Evolutionary conservation across 129 eudicot species (phyloP).

Genomic region (carrot (Daucus carota)): DH1_v3.0 NC_030385.2:39740501-39741000

Average conservation of each 20-base stretch:
- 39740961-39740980: neutral
- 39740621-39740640: constrained; percentile 67
- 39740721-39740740: constrained; percentile 45
- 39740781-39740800: constrained; percentile 61
- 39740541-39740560: constrained; percentile 82
- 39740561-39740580: constrained; percentile 73
- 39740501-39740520: constrained; percentile 41
- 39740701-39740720: constrained; percentile 11
- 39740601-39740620: constrained; percentile 79
- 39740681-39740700: neutral
- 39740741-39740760: constrained; percentile 57
- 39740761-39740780: constrained; percentile 67
- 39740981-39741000: constrained; percentile 7
- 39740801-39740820: constrained; percentile 86
- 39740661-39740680: constrained; percentile 12
- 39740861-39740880: constrained; percentile 76
- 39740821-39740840: constrained; percentile 60
- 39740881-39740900: constrained; percentile 78
- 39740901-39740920: constrained; percentile 73
- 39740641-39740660: constrained; percentile 32
- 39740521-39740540: constrained; percentile 50
- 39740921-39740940: neutral
- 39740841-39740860: constrained; percentile 51
- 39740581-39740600: constrained; percentile 91
- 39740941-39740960: constrained; percentile 1